A percentile compares a stretch with the other conserved stretches of the same genome.
phyloP scores from a whole-genome alignment of 306 rosid genomes.

The Myrica gale region DNA sequence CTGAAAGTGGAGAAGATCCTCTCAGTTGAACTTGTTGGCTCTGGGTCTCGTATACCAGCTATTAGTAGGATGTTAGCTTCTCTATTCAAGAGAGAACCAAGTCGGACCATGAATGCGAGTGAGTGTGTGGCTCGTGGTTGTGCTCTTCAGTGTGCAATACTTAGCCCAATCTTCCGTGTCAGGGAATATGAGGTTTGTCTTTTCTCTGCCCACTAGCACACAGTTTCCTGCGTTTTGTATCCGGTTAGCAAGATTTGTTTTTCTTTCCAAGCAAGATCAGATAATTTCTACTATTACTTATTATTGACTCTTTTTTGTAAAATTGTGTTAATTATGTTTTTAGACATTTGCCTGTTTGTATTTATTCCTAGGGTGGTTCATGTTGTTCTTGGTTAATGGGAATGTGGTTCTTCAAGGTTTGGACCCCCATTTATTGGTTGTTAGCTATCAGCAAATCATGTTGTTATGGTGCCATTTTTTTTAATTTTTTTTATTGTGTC shows the following conservation, averaged over 20 bases:
- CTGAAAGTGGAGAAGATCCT: constrained; percentile 39
- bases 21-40: constrained; percentile 60
- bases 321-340: neutral
- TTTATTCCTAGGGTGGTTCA: neutral
- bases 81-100: constrained; percentile 45
- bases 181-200: constrained; percentile 58
- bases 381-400: neutral
- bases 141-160: constrained; percentile 63
- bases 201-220: neutral
- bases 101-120: constrained; percentile 52
- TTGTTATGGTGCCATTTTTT: too few relatives aligned
- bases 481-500: too few relatives aligned
- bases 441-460: neutral
- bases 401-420: neutral
- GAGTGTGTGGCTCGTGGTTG: constrained; percentile 65
- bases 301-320: neutral
- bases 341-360: neutral
- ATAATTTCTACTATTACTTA: neutral
- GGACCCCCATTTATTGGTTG: neutral
- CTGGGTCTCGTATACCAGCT: constrained; percentile 57
- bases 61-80: constrained; percentile 41
- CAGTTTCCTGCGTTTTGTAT: too few relatives aligned
- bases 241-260: too few relatives aligned
- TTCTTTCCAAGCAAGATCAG: neutral
- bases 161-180: constrained; percentile 51